Base-by-base conservation (phyloP, 192 early-diverging fungal genomes). In the Coemansia sp. region DNA sequence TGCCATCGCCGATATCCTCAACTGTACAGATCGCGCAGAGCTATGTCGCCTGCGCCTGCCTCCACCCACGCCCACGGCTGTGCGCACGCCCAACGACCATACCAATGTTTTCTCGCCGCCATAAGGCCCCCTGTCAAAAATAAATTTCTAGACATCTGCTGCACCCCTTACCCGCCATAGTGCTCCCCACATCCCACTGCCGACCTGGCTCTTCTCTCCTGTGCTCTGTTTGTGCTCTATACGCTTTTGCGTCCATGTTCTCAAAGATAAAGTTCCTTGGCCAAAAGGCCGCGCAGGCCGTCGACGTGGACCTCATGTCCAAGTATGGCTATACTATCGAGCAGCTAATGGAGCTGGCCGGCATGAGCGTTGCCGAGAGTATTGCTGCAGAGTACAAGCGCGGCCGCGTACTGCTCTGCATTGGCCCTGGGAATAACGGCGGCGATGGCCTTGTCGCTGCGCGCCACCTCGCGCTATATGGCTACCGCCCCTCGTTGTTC, bases 361-460 rank as follows among this genome's bases (percentile, higher is more conserved):
- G 96, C 4, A 74, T 98, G 3, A 88, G 88, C 69, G 88, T 91
- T 3, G 93, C 95, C 11, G 83, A 92, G 56, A 84, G 87, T 18
- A 78, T 94, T 19, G 71, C 82, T 18, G 80, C 84, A 28, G 82
- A 79, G 17, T 92, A 88, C 60, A 71, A 76, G 19, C 57, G 41
- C 6, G 64, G 78, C 5, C 74, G 67, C 20, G 76, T 91, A 6
- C 60, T 88, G 6, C 72, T 93, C 11, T 85, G 82, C 60, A 78
- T 81, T 38, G 90, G 87, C 2, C 86, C 86, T 27, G 96, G 95
- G 31, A 98, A 99, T 61, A 99, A 99, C 65, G 96, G 96, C 21
- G 94, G 94, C 13, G 96, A 99, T 69, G 96, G 86, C 1, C 76
- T 99, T 13, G 96, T 99, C 20, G 90, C 91, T 12, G 94, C 94